A percentile compares a stretch with the other conserved stretches of the same genome.
Evolutionary conservation across 768 basidiomycete genomes (phyloP).

Genomic region (Lactarius akahatsu): DNA sequence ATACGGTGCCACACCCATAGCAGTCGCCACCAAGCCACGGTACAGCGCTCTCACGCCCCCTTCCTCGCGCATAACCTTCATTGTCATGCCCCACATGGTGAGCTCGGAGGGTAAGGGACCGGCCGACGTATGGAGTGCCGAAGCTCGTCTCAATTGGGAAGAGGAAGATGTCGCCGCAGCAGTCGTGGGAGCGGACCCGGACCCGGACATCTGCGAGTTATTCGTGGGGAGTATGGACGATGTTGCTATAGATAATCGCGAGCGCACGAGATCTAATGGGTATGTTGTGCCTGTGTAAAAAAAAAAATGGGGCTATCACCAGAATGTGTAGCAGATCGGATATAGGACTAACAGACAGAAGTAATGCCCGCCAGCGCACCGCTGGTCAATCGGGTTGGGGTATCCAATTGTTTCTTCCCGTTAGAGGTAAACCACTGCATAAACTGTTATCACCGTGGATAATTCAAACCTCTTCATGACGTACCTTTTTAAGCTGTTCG

Average conservation of each 20-base stretch:
- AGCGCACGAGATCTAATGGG: constrained; percentile 91
- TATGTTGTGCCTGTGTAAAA: constrained; percentile 80
- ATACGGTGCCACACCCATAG: constrained; percentile 87
- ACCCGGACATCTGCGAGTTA: not conserved
- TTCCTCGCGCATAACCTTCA: constrained; percentile 88
- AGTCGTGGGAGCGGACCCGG: constrained; percentile 35
- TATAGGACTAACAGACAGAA: constrained; percentile 74
- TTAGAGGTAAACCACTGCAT: constrained; percentile 64
- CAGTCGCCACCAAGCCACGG: constrained; percentile 80
- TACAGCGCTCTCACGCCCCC: constrained; percentile 87
- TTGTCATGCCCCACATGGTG: constrained; percentile 85
- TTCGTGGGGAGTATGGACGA: constrained; percentile 56
- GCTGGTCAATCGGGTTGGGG: constrained; percentile 77
- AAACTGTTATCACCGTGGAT: constrained; percentile 8
- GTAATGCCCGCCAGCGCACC: constrained; percentile 94
- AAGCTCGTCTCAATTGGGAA: constrained; percentile 37
- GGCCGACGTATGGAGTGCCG: constrained; percentile 59
- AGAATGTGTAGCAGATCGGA: not conserved
- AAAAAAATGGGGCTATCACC: constrained; percentile 12
- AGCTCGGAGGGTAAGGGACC: constrained; percentile 48
- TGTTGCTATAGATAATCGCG: constrained; percentile 89
- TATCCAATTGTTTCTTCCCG: constrained; percentile 79
- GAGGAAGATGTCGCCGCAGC: constrained; percentile 34
- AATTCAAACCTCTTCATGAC: constrained; percentile 19
- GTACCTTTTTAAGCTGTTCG: constrained; percentile 85